Base-by-base conservation (phyloP, 805 yeast genomes). In the Starmerella bombi region DNA sequence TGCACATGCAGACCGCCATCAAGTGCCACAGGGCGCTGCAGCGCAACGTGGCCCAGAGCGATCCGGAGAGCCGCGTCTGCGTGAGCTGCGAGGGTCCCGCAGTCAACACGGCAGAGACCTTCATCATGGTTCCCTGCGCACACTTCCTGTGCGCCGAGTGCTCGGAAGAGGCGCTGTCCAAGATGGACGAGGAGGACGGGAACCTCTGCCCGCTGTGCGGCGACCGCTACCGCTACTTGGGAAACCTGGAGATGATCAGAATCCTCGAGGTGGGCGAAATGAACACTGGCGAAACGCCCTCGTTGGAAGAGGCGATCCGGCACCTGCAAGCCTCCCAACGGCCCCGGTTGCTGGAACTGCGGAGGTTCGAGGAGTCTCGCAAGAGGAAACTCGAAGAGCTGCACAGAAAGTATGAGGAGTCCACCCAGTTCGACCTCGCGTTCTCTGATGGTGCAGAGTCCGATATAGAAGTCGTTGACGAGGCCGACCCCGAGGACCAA, bases 91-190 rank as follows among this genome's bases (percentile, higher is more conserved):
- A 41, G 4, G 50, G 42, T 16, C 40, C 44, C 12, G 29, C 41
- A 33, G 27, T 38, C 30, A 28, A 34, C 38, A 21, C 41, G 30
- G 15, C 25, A 21, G 37, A 42, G 21, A 34, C 48, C 30, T 31
- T 23, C 18, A 40, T 44, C 18, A 30, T 43, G 34, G 10, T 19
- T 9, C 36, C 42, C 3, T 51, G 55, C 22, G 49, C 48, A 10
- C 53, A 51, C 22, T 15, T 38, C n/a, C 25, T 43, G 16, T 51
- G 55, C 34, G 14, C 40, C 9, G 48, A 49, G 17, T 51, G 55
- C 27, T 20, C 59, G n/a, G 38, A 52, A 21, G 48, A 49, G 28
- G 49, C 64, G 23, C 22, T 25, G n/a, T 15, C 31, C 3, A 30
- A 35, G 12, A 25, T 34, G 18, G 37, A 38, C 1, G 41, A 41